Base-by-base conservation (phyloP, 371 early-diverging fungal species). In the Mucor saturninus region DNA sequence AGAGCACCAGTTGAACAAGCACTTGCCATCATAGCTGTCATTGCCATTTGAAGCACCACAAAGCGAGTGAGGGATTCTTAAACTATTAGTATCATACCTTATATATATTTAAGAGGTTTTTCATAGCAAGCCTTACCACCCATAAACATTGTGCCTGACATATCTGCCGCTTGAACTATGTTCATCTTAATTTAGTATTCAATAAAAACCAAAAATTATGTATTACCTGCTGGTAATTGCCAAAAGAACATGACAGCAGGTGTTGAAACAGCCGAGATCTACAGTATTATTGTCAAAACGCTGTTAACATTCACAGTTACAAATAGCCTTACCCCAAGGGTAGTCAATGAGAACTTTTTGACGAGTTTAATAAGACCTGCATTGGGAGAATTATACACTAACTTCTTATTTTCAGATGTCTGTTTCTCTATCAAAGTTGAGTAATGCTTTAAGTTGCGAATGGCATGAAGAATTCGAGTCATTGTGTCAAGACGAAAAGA, bases 1-100 rank as follows among this genome's bases (percentile, higher is more conserved):
- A 81, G 63, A 4, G 74, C 72, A n/a, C 79, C 79, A 13, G 82
- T 81, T 2, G 82, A 81, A 35, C 77, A 76, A 5, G 71, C 59
- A 63, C 79, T 79, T 30, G 79, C 77, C n/a, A 55, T 60, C 28
- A 77, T 60, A 46, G 82, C 82, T 79, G 72, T 54, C 56, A 61
- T 45, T 45, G 72, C 32, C 48, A 54, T 55, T 55, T 71, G 66
- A 26, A 67, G 37, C 31, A 71, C 43, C 9, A 73, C 62, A 66
- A 65, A 75, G 13, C 71, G 75, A 29, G 68, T 48, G 6, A 73
- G 71, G 4, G 73, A 71, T 69, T 72, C 79, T 79, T 64, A 15
- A 35, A 39, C 35, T 5, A 43, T 63, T 39, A 42, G 29, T 32
- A 0, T 46, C 31, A 32, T 45, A 5, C 5, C 43, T 42, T 31